Evolutionary conservation across 2,329 filamentous ascomycete species (phyloP), one percentile per base, ranked within the genome.

Genomic region (Penicillium sp.): DNA sequence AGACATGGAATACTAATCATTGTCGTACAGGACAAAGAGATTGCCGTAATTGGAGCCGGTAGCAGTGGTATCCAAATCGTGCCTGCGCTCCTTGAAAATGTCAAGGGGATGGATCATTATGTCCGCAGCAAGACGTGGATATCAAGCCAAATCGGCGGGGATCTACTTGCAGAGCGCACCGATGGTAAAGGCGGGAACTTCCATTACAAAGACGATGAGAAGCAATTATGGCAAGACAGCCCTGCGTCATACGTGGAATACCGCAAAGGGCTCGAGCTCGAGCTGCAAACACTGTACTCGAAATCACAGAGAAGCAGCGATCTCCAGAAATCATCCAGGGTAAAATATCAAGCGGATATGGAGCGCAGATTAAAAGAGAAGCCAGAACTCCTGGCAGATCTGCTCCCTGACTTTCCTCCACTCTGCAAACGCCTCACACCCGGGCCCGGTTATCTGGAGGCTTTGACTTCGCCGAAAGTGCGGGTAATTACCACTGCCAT

Each of bases 11-110:
- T 27, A 5, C 24, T 27, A 27, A 27, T 27, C 5, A 27, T 5
- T 5, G 7, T 7, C 22, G 4, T 46, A 16, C 45, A 53, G 39
- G 58, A 63, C 57, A 69, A 69, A 40, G 47, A 41, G 5, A 61
- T 69, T 11, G 66, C 55, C 22, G 60, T 71, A 3, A 68, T 70
- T 43, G 67, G 67, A 1, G 68, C 63, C 41, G 62, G 63, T 3
- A 58, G 54, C 10, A 70, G 63, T 7, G 71, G 64, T 0, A 73
- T 76, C 10, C 73, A 76, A 52, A 74, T 75, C 43, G 53, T 75
- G 8, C 68, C 67, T 49, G 53, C 59, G 45, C 57, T 60, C 53
- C 56, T 54, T 39, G 54, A 61, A 47, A 38, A 58, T 7, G 55
- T 57, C 13, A 50, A 49, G 7, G 48, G 63, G 40, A 48, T 74